These are phyloP conservation scores for Prunus davidiana DNA, from an alignment of 306 rosid species.

Conservation along the genomic window DNA sequence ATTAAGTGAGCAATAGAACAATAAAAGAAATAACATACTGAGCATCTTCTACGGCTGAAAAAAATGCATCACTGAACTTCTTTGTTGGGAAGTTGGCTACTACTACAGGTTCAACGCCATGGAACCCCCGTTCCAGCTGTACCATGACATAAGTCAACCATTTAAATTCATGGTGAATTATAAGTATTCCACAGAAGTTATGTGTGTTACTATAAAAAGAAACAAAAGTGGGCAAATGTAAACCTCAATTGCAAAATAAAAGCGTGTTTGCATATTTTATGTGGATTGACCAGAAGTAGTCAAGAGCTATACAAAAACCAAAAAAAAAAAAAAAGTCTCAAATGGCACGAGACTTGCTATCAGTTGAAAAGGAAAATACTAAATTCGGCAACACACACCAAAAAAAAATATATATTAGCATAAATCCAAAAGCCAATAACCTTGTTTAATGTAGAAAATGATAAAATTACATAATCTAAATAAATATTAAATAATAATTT, in stretches of 20 bases:
- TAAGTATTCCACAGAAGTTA: slow-evolving; percentile 17
- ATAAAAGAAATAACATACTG: slow-evolving; percentile 59
- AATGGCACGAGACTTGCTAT: neutral
- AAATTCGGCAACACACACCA: neutral
- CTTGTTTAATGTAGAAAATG: neutral
- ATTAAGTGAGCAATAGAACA: slow-evolving; percentile 9
- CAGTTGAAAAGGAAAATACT: neutral
- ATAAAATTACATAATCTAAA: neutral
- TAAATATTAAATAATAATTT: neutral
- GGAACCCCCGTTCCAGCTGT: slow-evolving; percentile 79
- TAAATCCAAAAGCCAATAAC: neutral
- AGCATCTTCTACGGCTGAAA: slow-evolving; percentile 66
- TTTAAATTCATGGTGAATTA: slow-evolving; percentile 23
- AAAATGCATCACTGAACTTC: slow-evolving; percentile 73
- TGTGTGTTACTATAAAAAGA: slow-evolving; percentile 18
- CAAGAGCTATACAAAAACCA: neutral
- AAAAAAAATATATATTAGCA: too few relatives aligned
- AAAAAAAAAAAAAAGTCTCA: neutral
- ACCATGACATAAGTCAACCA: slow-evolving; percentile 15
- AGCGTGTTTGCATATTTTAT: neutral
- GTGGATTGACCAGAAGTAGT: neutral
- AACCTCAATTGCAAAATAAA: neutral
- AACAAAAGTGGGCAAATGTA: neutral
- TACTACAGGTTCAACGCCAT: slow-evolving; percentile 63
- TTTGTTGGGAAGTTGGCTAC: slow-evolving; percentile 76